Base-by-base conservation (phyloP, 2,329 filamentous ascomycete genomes). In the Alternaria sp. region DNA sequence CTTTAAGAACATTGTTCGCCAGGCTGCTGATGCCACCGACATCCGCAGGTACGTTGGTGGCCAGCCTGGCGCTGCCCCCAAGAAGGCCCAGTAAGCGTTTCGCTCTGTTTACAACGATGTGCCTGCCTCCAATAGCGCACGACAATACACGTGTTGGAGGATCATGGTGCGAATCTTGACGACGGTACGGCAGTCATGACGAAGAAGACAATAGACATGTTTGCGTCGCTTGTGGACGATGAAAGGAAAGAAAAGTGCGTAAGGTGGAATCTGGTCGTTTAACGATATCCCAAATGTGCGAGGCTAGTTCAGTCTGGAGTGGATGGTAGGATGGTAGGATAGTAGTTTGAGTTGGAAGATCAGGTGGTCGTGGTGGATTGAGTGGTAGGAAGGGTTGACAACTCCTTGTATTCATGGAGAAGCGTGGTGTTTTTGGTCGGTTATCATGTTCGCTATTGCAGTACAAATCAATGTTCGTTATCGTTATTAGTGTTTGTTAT, bases 1-100 rank as follows among this genome's bases (percentile, higher is more conserved):
- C 43, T 84, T 93, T 82, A 97, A 97, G 90, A 85, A 84, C 66
- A 81, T 86, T 51, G 85, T 89, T 56, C 87, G 88, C 79, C 90
- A 94, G 82, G 93, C 90, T 76, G 90, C 94, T 78, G 89, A 93
- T 72, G 86, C 87, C 59, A 97, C 94, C 44, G 93, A 97, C 76
- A 76, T 94, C 72, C 88, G 87, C 82, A 90, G 89, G 80, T 96
- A 95, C 82, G 80, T 89, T 67, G 85, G 85, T 68, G 87, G 87
- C 61, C 76, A 79, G 71, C 78, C 75, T 33, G 82, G 84, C 44
- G 83, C 86, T 41, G 85, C 81, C 66, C 82, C 88, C 77, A 91
- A 91, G 87, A 92, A 91, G 85, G 85, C 88, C 14, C 85, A 87
- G 74, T 77, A 77, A 71, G 60, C 65, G 66, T 65, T 54, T 60